phyloP scores from a whole-genome alignment of 2,329 filamentous ascomycete genomes.

The Trichoderma guizhouense region DNA sequence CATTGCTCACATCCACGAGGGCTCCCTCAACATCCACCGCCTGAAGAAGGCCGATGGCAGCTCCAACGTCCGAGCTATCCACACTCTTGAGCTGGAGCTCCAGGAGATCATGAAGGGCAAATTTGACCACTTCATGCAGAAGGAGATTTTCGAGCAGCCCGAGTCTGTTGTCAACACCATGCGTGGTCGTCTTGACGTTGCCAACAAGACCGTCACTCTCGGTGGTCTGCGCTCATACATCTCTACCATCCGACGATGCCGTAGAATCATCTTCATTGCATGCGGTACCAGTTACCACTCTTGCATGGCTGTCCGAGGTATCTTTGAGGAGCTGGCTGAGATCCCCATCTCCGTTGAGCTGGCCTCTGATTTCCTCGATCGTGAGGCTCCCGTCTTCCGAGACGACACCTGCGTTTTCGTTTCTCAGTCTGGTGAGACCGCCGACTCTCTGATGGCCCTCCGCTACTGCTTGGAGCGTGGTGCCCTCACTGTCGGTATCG shows the following conservation, averaged over 20 bases:
- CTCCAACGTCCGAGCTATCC: conserved; percentile 95
- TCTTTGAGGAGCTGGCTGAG: conserved; percentile 96
- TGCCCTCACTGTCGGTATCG: conserved; percentile 93
- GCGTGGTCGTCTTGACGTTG: conserved; percentile 93
- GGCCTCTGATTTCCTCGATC: conserved; percentile 96
- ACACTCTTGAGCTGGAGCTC: conserved; percentile 97
- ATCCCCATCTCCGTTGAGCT: conserved; percentile 97
- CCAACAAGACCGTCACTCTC: conserved; percentile 91
- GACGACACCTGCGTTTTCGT: conserved; percentile 99
- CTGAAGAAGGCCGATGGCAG: conserved; percentile 94
- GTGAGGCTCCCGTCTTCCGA: conserved; percentile 96
- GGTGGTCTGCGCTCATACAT: conserved; percentile 97
- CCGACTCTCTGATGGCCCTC: conserved; percentile 94
- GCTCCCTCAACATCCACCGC: conserved; percentile 97
- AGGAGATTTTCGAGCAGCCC: conserved; percentile 99
- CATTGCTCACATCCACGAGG: conserved; percentile 99
- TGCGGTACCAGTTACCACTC: conserved; percentile 98
- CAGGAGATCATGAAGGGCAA: conserved; percentile 99
- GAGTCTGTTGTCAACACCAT: conserved; percentile 99
- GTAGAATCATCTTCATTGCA: conserved; percentile 97
- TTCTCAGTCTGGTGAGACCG: conserved; percentile 97
- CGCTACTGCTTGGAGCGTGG: conserved; percentile 98
- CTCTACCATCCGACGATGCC: conserved; percentile 90
- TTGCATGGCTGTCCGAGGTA: conserved; percentile 97
- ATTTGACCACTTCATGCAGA: conserved; percentile 99